Conservation (phyloP, 139 green algal species). For the Pseudopediastrum boryanum region DNA sequence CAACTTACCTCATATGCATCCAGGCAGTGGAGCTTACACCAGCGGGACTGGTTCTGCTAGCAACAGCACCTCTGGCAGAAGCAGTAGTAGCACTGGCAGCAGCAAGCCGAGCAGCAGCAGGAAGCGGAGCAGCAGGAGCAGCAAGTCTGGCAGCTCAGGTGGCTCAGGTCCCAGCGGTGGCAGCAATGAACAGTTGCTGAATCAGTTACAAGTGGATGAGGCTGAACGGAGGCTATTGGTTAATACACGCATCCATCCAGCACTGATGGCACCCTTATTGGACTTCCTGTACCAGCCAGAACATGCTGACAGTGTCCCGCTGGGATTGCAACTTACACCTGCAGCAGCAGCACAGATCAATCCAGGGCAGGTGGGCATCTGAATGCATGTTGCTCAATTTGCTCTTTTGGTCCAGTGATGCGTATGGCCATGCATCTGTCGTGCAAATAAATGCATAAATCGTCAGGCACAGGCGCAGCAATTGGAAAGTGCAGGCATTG, state of each 20-base stretch:
- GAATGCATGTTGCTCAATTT: too few species aligned
- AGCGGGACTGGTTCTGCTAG: too few species aligned
- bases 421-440: too few species aligned
- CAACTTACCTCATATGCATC: conserved; percentile 58
- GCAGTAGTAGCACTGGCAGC: neutral
- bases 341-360: conserved; percentile 20
- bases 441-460: too few species aligned
- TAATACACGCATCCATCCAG: conserved; percentile 59
- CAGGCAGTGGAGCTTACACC: too few species aligned
- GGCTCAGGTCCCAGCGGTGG: conserved; percentile 10
- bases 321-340: conserved; percentile 48
- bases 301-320: conserved; percentile 59
- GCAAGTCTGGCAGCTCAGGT: neutral
- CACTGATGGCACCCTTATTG: conserved; percentile 57
- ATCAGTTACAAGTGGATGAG: conserved; percentile 54
- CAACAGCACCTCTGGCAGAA: neutral
- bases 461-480: too few species aligned
- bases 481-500: too few species aligned
- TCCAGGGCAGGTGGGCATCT: conserved; percentile 27
- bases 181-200: conserved; percentile 48
- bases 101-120: neutral
- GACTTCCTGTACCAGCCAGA: conserved; percentile 69
- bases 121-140: neutral
- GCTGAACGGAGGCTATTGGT: conserved; percentile 57
- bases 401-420: too few species aligned